Conservation (phyloP, 352 stramenopile genomes). For the Globisporangium nodosum region DNA sequence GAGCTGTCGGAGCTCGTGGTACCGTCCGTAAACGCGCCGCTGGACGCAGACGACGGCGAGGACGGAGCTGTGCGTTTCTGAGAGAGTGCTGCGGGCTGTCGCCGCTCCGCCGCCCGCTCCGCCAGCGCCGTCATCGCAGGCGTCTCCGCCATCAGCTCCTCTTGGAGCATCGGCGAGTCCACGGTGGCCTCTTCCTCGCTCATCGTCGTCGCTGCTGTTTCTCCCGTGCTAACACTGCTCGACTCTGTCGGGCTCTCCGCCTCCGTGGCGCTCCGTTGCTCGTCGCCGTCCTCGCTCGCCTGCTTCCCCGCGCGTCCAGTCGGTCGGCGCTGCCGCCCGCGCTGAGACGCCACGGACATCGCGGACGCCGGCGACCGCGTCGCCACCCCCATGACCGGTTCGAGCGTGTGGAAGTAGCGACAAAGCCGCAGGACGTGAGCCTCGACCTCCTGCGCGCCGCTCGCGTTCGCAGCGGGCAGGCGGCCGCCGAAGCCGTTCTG, state of each 20-base stretch:
- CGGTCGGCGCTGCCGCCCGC: not conserved
- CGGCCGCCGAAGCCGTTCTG: constrained; percentile 34
- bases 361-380: constrained; percentile 2
- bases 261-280: not conserved
- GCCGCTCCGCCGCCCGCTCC: constrained; percentile 3
- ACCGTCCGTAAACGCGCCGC: not conserved
- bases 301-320: not conserved
- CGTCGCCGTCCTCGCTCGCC: not conserved
- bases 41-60: not conserved
- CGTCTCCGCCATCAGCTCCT: not conserved
- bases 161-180: not conserved
- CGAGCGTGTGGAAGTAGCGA: constrained; percentile 64
- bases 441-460: constrained; percentile 26
- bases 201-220: not conserved
- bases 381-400: constrained; percentile 42
- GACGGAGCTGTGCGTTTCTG: constrained; percentile 4
- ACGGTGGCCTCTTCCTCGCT: not conserved
- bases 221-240: not conserved
- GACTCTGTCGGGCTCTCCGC: not conserved
- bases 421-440: constrained; percentile 54
- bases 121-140: not conserved
- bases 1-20: not conserved
- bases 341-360: not conserved
- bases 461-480: constrained; percentile 8
- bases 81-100: not conserved